These are phyloP conservation scores for Coniferiporia sulphurascens DNA, from an alignment of 1,284 basidiomycete genomes.

Conservation along the genomic window DNA sequence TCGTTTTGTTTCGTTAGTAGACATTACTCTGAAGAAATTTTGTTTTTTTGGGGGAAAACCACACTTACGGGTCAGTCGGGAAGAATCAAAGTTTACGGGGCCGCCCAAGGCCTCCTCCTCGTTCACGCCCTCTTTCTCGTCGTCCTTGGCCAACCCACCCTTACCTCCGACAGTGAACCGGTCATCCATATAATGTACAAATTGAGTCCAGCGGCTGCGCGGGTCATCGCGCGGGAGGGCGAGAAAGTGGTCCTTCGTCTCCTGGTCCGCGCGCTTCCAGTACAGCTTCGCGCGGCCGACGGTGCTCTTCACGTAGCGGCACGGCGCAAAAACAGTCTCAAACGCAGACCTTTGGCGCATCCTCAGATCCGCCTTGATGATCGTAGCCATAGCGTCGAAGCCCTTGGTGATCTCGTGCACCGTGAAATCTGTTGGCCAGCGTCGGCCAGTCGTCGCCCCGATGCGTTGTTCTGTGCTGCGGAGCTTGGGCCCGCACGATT, in stretches of 20 bases:
- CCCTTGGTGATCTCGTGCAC: constrained; percentile 16
- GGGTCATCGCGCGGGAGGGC: constrained; percentile 9
- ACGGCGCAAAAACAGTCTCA: constrained; percentile 15
- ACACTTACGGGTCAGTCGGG: constrained; percentile 1
- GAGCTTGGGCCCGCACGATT: neutral
- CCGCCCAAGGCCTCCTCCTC: constrained; percentile 5
- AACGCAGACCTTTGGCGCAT: constrained; percentile 15
- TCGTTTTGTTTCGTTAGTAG: neutral
- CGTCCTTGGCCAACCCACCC: constrained; percentile 1
- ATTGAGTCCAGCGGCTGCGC: constrained; percentile 12
- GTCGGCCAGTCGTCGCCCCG: neutral
- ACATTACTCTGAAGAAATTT: no score
- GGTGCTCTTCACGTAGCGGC: constrained; percentile 18
- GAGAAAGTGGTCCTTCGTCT: constrained; percentile 14
- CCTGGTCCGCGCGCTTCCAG: constrained; percentile 15
- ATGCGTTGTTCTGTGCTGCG: neutral
- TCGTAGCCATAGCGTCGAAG: constrained; percentile 6
- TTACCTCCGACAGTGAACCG: constrained; percentile 14
- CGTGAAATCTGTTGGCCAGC: constrained; percentile 19
- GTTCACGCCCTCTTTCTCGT: constrained; percentile 6
- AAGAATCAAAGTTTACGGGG: neutral
- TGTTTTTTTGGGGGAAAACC: no score
- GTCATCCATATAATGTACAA: constrained; percentile 19
- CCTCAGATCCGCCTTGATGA: constrained; percentile 11
- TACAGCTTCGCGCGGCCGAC: constrained; percentile 19